Conservation (phyloP, 352 stramenopile species). For the Phytopythium chamaehyphon region DNA sequence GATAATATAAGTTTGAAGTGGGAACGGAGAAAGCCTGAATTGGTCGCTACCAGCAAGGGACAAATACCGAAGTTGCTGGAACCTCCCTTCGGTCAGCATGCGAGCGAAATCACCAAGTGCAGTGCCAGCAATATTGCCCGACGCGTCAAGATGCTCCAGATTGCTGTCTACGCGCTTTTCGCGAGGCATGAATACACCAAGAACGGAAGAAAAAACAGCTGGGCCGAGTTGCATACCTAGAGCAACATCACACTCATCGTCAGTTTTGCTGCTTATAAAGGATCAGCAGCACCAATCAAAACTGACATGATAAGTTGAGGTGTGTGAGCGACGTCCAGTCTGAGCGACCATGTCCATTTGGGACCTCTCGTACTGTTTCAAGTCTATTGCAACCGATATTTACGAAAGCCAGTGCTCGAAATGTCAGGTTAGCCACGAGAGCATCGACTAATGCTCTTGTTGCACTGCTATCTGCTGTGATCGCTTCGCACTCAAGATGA, state of each 20-base stretch:
- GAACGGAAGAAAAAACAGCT: slow-evolving; percentile 14
- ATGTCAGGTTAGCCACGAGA: slow-evolving; percentile 13
- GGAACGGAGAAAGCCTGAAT: neutral
- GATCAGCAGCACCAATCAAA: too few species aligned
- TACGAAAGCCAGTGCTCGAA: slow-evolving; percentile 12
- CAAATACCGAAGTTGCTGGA: slow-evolving; percentile 20
- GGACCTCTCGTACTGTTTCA: slow-evolving; percentile 8
- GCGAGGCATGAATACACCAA: slow-evolving; percentile 10
- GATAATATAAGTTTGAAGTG: too few species aligned
- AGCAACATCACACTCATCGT: too few species aligned
- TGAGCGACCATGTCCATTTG: neutral
- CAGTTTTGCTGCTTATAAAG: too few species aligned
- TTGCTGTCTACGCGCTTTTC: neutral
- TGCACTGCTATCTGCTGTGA: slow-evolving; percentile 19
- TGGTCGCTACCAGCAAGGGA: slow-evolving; percentile 15
- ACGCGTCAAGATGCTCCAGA: slow-evolving; percentile 28
- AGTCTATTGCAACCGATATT: slow-evolving; percentile 28
- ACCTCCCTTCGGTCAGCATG: slow-evolving; percentile 9
- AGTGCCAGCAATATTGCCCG: slow-evolving; percentile 20
- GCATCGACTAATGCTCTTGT: slow-evolving; percentile 17
- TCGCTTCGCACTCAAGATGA: slow-evolving; percentile 37
- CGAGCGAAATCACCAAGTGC: slow-evolving; percentile 24
- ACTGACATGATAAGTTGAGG: slow-evolving; percentile 28
- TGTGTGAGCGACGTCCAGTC: slow-evolving; percentile 14
- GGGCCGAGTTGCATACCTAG: slow-evolving; percentile 32